Evolutionary conservation across 2,329 filamentous ascomycete genomes (phyloP), one percentile per base, ranked within the genome.

Genomic region (Colletotrichum viniferum): DNA sequence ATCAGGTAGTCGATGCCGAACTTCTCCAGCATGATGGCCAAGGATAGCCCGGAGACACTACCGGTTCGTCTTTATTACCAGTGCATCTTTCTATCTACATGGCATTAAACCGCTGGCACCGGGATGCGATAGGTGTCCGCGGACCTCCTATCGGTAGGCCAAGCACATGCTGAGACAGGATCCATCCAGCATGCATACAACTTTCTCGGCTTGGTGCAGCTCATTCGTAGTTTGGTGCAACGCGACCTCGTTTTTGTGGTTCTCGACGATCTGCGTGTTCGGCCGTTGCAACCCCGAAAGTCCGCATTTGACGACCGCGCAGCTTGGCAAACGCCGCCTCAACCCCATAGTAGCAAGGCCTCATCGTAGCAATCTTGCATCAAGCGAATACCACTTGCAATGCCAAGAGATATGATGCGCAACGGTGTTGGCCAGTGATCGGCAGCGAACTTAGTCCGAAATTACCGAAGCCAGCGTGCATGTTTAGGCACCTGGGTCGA

Each of bases 1-100:
- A 91, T 73, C 4, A 88, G 73, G 77, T 86, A 90, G 73, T 90
- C 85, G 71, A 91, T 87, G 34, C 79, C 80, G 38, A 85, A 81
- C 65, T 79, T 80, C 71, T 90, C 83, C 2, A 91, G 84, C 76
- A 85, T 84, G 43, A 77, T 78, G 34, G 79, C 79, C 21, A 80
- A 72, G 3, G 77, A 71, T 6, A 81, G 73, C 5, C 89, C 89
- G 3, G 85, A 82, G n/a, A 90, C 80, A 56, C 86, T 84, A 4
- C 86, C 89, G 7, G 55, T 58, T 58, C 55, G 24, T 21, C 43
- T 52, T 52, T 52, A 52, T 52, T 21, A 4, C 43, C 43, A 36
- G 34, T 36, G 34, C 13, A 24, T 13, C 43, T 52, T 10, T 52
- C 43, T 52, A 13, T 7, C 0, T 52, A 52, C 10, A 21, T 13